Evolutionary conservation across 805 yeast species (phyloP).

Genomic region (Danielia reshetovae): DNA sequence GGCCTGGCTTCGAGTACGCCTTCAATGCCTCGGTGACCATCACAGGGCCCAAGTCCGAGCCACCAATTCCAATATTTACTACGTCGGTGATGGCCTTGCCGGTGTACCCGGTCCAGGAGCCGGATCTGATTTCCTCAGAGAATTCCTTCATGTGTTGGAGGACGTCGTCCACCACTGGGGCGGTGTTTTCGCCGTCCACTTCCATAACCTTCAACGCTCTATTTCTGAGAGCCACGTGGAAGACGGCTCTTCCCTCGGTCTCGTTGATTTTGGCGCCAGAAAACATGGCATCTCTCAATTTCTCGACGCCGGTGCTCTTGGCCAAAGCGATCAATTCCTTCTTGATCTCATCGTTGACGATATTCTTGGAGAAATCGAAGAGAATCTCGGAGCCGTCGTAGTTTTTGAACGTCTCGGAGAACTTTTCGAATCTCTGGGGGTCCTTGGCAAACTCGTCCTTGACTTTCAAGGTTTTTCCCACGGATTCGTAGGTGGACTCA

Average conservation of each 20-base stretch:
- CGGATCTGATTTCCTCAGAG: slow-evolving; percentile 84
- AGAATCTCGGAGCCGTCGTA: slow-evolving; percentile 84
- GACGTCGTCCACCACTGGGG: slow-evolving; percentile 88
- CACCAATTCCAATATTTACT: slow-evolving; percentile 98
- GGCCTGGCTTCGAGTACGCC: slow-evolving; percentile 71
- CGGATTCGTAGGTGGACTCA: slow-evolving; percentile 62
- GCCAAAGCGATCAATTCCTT: slow-evolving; percentile 70
- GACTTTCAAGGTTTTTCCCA: slow-evolving; percentile 70
- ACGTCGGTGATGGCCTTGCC: slow-evolving; percentile 91
- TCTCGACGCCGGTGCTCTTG: slow-evolving; percentile 82
- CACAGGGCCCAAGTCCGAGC: slow-evolving; percentile 97
- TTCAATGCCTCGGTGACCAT: slow-evolving; percentile 99
- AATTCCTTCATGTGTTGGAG: slow-evolving; percentile 96
- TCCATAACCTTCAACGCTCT: slow-evolving; percentile 77
- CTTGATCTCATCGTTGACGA: slow-evolving; percentile 81
- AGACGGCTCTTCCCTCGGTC: slow-evolving; percentile 96
- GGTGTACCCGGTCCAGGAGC: slow-evolving; percentile 95
- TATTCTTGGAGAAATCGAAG: slow-evolving; percentile 94
- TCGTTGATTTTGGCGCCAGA: slow-evolving; percentile 90
- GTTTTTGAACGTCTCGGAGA: slow-evolving; percentile 74
- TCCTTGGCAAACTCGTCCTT: slow-evolving; percentile 76
- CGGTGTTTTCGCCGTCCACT: slow-evolving; percentile 87
- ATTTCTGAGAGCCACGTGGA: slow-evolving; percentile 95
- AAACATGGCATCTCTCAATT: slow-evolving; percentile 86
- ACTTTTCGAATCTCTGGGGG: slow-evolving; percentile 68